Evolutionary conservation across 1,284 basidiomycete genomes (phyloP).

Genomic region (Boletus smithii): DNA sequence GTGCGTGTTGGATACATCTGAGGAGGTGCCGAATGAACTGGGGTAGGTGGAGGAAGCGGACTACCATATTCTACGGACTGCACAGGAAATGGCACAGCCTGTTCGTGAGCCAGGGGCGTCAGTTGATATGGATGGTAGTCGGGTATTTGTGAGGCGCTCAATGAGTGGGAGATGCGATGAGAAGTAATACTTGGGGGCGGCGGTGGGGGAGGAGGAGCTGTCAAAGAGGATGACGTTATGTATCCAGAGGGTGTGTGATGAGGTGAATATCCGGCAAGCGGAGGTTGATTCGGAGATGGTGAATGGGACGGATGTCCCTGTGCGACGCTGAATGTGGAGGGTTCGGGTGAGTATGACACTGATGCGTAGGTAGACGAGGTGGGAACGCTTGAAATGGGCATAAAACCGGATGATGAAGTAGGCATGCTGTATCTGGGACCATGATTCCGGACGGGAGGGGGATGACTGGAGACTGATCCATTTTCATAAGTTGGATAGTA

Average conservation of each 20-base stretch:
- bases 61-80: conserved; percentile 26
- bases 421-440: conserved; percentile 68
- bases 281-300: conserved; percentile 20
- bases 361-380: conserved; percentile 26
- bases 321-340: conserved; percentile 43
- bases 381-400: conserved; percentile 39
- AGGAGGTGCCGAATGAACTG: conserved; percentile 26
- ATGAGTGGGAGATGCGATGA: conserved; percentile 28
- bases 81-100: conserved; percentile 22
- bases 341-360: conserved; percentile 44
- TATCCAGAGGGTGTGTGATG: conserved; percentile 38
- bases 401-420: conserved; percentile 64
- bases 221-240: conserved; percentile 11
- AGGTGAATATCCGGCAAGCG: conserved; percentile 21
- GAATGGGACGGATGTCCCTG: conserved; percentile 37
- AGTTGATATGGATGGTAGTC: conserved; percentile 29
- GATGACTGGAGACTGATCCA: conserved; percentile 27
- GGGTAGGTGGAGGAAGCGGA: conserved; percentile 24
- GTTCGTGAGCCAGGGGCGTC: conserved; percentile 24
- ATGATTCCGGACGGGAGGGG: conserved; percentile 38
- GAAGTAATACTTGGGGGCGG: conserved; percentile 21
- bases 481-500: conserved; percentile 59
- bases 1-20: conserved; percentile 31
- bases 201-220: conserved; percentile 7
- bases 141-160: conserved; percentile 23